A percentile compares a stretch with the other conserved stretches of the same genome.
These are phyloP conservation scores for Lactarius sanguifluus DNA, from an alignment of 768 basidiomycete species.

Conservation along the genomic window DNA sequence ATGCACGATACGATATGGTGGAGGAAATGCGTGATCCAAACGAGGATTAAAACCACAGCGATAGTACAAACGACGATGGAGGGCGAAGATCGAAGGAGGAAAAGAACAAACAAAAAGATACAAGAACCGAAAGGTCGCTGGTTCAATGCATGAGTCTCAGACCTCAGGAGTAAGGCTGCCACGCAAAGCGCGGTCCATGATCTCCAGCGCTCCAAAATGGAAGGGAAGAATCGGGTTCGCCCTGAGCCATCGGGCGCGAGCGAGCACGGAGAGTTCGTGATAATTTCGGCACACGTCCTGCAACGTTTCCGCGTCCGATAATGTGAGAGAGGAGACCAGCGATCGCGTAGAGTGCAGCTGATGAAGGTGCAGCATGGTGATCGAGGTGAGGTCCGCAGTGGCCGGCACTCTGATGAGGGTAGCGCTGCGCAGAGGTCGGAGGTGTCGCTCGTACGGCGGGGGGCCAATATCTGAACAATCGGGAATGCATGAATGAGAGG, in stretches of 20 bases:
- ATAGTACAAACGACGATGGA: constrained; percentile 1
- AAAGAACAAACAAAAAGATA: neutral
- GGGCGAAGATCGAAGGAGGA: neutral
- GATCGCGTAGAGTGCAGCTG: constrained; percentile 53
- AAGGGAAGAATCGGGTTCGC: constrained; percentile 61
- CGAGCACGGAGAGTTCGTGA: constrained; percentile 66
- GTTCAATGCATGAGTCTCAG: constrained; percentile 8
- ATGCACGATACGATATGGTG: constrained; percentile 21
- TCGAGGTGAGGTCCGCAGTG: constrained; percentile 43
- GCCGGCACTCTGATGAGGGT: constrained; percentile 58
- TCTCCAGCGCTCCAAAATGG: constrained; percentile 71
- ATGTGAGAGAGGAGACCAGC: constrained; percentile 40
- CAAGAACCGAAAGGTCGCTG: constrained; percentile 8
- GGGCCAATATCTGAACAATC: constrained; percentile 39
- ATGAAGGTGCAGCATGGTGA: constrained; percentile 59
- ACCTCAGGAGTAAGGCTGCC: constrained; percentile 34
- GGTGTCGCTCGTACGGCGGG: constrained; percentile 38
- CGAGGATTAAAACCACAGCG: constrained; percentile 14
- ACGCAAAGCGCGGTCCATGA: constrained; percentile 49
- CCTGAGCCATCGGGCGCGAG: constrained; percentile 46
- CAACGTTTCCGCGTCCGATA: constrained; percentile 38
- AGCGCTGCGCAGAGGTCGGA: constrained; percentile 55
- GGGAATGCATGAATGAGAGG: constrained; percentile 36
- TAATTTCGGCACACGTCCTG: constrained; percentile 67
- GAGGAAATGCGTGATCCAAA: constrained; percentile 22